Conservation (phyloP, 2,329 filamentous ascomycete species). For the Beauveria rudraprayagi region DNA sequence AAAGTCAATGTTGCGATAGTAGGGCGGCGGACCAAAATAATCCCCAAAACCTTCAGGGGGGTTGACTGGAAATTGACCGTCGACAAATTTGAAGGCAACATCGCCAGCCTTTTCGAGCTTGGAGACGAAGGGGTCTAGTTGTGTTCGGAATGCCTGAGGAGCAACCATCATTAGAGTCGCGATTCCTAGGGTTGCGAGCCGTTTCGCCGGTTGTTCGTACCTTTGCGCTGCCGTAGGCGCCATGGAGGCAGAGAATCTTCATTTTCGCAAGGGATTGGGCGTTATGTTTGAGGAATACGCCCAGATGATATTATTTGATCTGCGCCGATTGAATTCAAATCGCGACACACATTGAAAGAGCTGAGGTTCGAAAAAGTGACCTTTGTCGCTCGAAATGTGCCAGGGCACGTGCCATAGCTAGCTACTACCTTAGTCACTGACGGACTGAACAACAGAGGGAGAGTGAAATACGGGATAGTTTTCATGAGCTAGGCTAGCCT, state of each 20-base stretch:
- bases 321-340: neutral
- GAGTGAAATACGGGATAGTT: neutral
- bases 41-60: conserved; percentile 47
- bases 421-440: neutral
- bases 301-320: too few relatives aligned
- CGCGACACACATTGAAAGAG: neutral
- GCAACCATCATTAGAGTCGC: conserved; percentile 8
- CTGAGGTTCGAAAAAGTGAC: neutral
- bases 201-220: conserved; percentile 25
- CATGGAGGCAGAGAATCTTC: conserved; percentile 50
- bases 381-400: neutral
- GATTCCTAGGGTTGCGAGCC: neutral
- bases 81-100: conserved; percentile 38
- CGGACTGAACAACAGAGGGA: neutral
- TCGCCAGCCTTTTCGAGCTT: conserved; percentile 14
- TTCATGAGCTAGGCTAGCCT: too few relatives aligned
- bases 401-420: neutral
- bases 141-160: conserved; percentile 46
- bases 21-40: conserved; percentile 48
- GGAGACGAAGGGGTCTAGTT: conserved; percentile 31
- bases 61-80: conserved; percentile 40
- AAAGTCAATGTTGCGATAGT: conserved; percentile 46
- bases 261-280: conserved; percentile 26
- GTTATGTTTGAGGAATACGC: neutral
- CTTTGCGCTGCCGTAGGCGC: conserved; percentile 48